Base-by-base conservation (phyloP, 192 early-diverging fungal genomes). In the Mortierella antarctica region DNA sequence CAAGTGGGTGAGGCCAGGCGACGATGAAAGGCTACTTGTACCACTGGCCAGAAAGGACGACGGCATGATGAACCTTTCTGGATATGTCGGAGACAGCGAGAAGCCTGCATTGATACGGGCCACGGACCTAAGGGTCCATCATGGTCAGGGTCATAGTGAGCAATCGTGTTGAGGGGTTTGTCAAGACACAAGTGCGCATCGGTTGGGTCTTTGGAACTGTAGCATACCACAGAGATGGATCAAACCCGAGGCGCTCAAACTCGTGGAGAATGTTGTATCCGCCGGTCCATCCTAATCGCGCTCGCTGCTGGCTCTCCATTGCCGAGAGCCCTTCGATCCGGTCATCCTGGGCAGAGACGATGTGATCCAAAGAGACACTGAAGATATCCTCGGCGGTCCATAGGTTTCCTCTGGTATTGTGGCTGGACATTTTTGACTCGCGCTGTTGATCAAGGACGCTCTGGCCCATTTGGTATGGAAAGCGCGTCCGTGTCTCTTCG, bases 71-170 rank as follows among this genome's bases (percentile, higher is more conserved):
- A 83, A 82, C 44, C 61, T 59, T 61, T 74, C 62, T 10, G 84
- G 80, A 58, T 85, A 85, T 5, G 84, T 85, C 51, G 80, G 74
- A 4, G 84, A 85, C 7, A 85, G 45, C 2, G 70, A 56, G 55
- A 80, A 85, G 42, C 74, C 72, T 6, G 52, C 56, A 39, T 85
- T 85, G 0, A 83, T 11, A 57, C 60, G 47, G n/a, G 63, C 71
- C 7, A 85, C 65, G 18, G 67, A 66, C 84, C 84, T 85, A 60
- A 54, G 41, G 14, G 14, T 23, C 20, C 2, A 62, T 2, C 23
- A 51, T 23, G 3, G 60, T 54, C 31, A 62, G 23, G 13, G n/a
- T 40, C 3, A 57, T 58, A 14, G n/a, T 47, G 39, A 20, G 5
- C 11, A 7, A 20, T 46, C 39, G 13, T n/a, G 15, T 44, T 57